These are phyloP conservation scores for Ophiosphaerella narmari DNA, from an alignment of 2,329 filamentous ascomycete species.

Conservation along the genomic window DNA sequence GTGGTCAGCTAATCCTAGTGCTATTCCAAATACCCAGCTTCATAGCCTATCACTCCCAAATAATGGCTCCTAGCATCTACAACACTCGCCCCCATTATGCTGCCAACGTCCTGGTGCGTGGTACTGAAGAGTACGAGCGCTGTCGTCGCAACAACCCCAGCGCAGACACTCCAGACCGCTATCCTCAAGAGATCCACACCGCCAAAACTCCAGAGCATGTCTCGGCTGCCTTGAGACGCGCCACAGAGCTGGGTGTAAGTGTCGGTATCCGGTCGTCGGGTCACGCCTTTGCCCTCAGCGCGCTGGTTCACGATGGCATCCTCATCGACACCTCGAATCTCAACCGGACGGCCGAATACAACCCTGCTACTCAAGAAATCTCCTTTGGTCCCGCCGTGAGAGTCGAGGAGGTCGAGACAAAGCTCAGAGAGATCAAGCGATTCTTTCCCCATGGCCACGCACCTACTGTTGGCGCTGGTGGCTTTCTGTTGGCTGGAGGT, in stretches of 20 bases:
- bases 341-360: constrained; percentile 16
- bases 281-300: constrained; percentile 6
- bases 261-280: neutral
- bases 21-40: neutral
- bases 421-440: constrained; percentile 8
- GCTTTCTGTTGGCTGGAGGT: constrained; percentile 34
- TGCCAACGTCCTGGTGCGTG: neutral
- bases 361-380: constrained; percentile 12
- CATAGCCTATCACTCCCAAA: neutral
- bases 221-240: neutral
- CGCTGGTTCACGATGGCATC: constrained; percentile 19
- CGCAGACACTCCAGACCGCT: neutral
- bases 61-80: neutral
- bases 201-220: neutral
- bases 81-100: neutral
- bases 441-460: constrained; percentile 33
- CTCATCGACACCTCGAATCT: constrained; percentile 21
- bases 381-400: constrained; percentile 18
- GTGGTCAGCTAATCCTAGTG: neutral
- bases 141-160: neutral
- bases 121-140: neutral
- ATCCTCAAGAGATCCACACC: neutral
- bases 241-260: neutral
- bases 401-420: constrained; percentile 11
- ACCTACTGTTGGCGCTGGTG: constrained; percentile 28